Evolutionary conservation across 768 basidiomycete genomes (phyloP).

Genomic region (Gymnopilus dilepis): DNA sequence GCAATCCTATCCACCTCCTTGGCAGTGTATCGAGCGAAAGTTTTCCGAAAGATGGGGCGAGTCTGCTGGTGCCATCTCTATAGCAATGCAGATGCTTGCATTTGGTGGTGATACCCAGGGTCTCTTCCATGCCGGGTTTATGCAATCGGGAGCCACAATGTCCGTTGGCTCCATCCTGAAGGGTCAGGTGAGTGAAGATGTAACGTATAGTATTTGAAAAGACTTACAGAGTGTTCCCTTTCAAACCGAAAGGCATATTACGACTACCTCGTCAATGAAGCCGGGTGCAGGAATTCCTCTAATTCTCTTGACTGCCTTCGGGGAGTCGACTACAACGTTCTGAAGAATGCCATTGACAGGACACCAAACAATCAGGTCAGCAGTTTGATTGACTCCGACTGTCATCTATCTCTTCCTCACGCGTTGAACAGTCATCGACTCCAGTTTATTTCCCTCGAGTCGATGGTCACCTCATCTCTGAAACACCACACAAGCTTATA

Average conservation of each 20-base stretch:
- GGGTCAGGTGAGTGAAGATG: slow-evolving; percentile 16
- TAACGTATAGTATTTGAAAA: neutral
- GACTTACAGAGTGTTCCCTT: neutral
- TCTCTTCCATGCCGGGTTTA: slow-evolving; percentile 49
- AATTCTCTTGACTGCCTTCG: slow-evolving; percentile 53
- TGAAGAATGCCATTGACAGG: slow-evolving; percentile 36
- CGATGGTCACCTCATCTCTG: slow-evolving; percentile 55
- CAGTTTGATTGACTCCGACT: neutral
- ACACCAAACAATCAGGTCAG: slow-evolving; percentile 29
- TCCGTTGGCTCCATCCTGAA: slow-evolving; percentile 17
- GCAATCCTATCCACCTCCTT: neutral
- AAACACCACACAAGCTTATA: slow-evolving; percentile 47
- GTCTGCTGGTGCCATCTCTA: slow-evolving; percentile 58
- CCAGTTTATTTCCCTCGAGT: slow-evolving; percentile 53
- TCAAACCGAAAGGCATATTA: slow-evolving; percentile 33
- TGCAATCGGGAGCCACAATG: slow-evolving; percentile 47
- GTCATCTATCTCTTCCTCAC: neutral
- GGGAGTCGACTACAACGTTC: slow-evolving; percentile 32
- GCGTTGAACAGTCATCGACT: slow-evolving; percentile 37
- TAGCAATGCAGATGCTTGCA: slow-evolving; percentile 46
- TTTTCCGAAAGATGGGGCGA: slow-evolving; percentile 48
- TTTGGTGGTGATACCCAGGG: slow-evolving; percentile 43
- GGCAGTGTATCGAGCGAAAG: too few relatives aligned
- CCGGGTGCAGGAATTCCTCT: slow-evolving; percentile 37
- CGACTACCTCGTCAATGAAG: slow-evolving; percentile 43